These are phyloP conservation scores for Spinellus fusiger DNA, from an alignment of 192 early-diverging fungal genomes.

Conservation along the genomic window DNA sequence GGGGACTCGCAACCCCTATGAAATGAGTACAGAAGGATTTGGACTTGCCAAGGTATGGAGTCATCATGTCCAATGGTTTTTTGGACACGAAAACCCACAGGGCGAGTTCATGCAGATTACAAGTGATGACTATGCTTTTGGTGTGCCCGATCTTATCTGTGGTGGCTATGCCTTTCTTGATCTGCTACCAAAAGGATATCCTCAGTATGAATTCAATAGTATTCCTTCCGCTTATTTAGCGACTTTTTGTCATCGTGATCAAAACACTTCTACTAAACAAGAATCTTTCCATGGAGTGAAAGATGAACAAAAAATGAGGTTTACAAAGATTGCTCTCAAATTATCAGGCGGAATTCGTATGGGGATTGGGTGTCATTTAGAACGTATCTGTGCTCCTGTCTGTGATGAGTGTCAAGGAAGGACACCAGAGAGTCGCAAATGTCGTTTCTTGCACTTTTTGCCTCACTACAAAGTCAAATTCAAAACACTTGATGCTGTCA, in stretches of 20 bases:
- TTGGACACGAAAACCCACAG: conserved; percentile 33
- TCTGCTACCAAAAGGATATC: conserved; percentile 4
- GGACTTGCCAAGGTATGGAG: conserved; percentile 35
- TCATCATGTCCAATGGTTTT: conserved; percentile 23
- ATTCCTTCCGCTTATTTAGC: too few species aligned
- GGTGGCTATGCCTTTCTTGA: conserved; percentile 23
- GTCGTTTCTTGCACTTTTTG: conserved; percentile 26
- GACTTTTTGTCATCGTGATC: too few species aligned
- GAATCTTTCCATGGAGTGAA: too few species aligned
- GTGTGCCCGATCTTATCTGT: conserved; percentile 36
- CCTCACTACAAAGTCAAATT: conserved; percentile 39
- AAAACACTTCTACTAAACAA: too few species aligned
- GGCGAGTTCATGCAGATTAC: conserved; percentile 38
- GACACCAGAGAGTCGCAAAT: conserved; percentile 8
- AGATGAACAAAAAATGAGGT: conserved; percentile 7
- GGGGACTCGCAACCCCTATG: conserved; percentile 38
- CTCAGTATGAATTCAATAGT: not conserved
- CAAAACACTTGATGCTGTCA: conserved; percentile 25
- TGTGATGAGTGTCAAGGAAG: conserved; percentile 19
- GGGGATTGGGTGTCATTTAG: conserved; percentile 37
- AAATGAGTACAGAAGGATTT: conserved; percentile 27
- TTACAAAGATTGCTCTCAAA: conserved; percentile 29
- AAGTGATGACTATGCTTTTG: conserved; percentile 34
- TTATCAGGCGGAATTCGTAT: conserved; percentile 37
- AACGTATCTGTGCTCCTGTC: conserved; percentile 22